Conservation (phyloP, 2,329 filamentous ascomycete genomes). For the Helotiales sp. region DNA sequence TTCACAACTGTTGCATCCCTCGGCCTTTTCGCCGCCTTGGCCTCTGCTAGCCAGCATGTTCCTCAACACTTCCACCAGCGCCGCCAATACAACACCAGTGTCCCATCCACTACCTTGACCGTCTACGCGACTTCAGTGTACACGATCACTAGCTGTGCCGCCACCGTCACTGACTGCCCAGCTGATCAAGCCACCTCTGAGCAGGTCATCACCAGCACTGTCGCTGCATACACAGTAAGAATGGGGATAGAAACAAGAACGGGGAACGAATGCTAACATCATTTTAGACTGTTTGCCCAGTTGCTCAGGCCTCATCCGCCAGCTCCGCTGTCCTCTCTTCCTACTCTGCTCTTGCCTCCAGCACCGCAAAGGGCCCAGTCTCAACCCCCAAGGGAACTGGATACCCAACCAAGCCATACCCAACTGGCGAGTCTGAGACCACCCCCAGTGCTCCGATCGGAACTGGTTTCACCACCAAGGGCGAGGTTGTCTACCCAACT, state of each 20-base stretch:
- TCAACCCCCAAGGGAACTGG: constrained; percentile 8
- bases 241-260: not conserved
- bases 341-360: constrained; percentile 22
- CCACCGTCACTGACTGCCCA: constrained; percentile 50
- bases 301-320: constrained; percentile 46
- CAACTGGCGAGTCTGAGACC: constrained; percentile 10
- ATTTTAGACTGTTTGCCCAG: constrained; percentile 53
- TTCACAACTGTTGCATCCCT: constrained; percentile 39
- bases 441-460: constrained; percentile 19
- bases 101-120: constrained; percentile 47
- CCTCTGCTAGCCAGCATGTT: constrained; percentile 35
- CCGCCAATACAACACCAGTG: constrained; percentile 34
- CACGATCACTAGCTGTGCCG: constrained; percentile 48
- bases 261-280: not conserved
- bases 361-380: constrained; percentile 21
- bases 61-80: constrained; percentile 40
- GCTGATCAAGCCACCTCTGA: constrained; percentile 33
- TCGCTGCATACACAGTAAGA: constrained; percentile 49
- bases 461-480: constrained; percentile 21
- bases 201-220: constrained; percentile 47
- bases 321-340: constrained; percentile 50
- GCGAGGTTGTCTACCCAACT: constrained; percentile 11
- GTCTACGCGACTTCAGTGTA: constrained; percentile 45
- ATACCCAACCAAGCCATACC: constrained; percentile 4
- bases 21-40: constrained; percentile 44